Conservation (phyloP, 169 alveolate species). For the Plasmodium knowlesi region DNA sequence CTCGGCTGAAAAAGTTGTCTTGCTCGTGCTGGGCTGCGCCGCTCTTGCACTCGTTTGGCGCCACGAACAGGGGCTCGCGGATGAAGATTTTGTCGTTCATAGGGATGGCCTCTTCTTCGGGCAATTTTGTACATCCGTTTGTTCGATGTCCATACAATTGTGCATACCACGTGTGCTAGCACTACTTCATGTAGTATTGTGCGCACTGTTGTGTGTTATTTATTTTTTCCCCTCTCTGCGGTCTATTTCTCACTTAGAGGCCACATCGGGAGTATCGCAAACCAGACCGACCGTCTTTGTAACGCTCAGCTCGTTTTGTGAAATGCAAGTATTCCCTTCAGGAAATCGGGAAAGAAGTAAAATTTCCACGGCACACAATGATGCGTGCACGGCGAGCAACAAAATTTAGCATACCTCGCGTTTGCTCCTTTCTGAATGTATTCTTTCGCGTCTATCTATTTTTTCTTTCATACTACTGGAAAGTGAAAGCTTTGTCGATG, state of each 20-base stretch:
- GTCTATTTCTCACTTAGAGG: background rate
- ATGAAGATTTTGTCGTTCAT: slow-evolving; percentile 59
- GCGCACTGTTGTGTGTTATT: background rate
- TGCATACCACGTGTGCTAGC: no score
- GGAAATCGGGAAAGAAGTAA: background rate
- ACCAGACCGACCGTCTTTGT: background rate
- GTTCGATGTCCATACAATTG: background rate
- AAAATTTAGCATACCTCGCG: background rate
- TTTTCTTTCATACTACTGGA: background rate
- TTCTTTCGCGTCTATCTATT: background rate
- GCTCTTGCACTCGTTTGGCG: slow-evolving; percentile 47
- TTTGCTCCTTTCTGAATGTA: background rate
- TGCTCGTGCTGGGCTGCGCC: slow-evolving; percentile 57
- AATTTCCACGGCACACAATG: background rate
- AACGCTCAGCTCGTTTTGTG: background rate
- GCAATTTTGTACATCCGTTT: background rate
- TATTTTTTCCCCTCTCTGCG: background rate
- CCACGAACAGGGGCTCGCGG: slow-evolving; percentile 63
- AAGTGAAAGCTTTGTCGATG: background rate
- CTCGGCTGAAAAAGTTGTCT: slow-evolving; percentile 13
- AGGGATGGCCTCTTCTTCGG: background rate
- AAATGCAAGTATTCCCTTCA: background rate
- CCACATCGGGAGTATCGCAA: background rate
- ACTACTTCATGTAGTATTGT: background rate
- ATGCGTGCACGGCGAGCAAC: background rate